Conservation (phyloP, 805 yeast species). For the Priceomyces carsonii region DNA sequence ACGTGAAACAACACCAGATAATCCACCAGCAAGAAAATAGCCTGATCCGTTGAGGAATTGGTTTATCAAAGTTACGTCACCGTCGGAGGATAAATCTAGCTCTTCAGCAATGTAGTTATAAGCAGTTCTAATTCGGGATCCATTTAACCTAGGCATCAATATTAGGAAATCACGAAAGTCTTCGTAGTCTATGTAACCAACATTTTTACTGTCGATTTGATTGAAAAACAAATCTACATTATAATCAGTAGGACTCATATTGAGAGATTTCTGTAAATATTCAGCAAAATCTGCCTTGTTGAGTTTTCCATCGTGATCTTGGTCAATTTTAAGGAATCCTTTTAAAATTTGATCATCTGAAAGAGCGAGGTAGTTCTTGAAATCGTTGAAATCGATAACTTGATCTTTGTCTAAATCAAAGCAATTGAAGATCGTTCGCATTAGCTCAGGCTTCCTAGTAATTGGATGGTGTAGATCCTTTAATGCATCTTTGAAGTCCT, state of each 20-base stretch:
- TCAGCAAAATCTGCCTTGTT: slow-evolving; percentile 63
- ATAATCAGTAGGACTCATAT: slow-evolving; percentile 51
- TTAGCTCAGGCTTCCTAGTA: slow-evolving; percentile 58
- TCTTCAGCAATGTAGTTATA: slow-evolving; percentile 79
- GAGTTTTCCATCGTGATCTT: slow-evolving; percentile 71
- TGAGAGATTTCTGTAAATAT: slow-evolving; percentile 58
- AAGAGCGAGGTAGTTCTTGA: slow-evolving; percentile 58
- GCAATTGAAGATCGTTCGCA: slow-evolving; percentile 54
- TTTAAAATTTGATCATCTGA: slow-evolving; percentile 71
- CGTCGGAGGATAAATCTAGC: slow-evolving; percentile 80
- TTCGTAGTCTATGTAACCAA: slow-evolving; percentile 75
- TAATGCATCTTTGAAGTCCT: slow-evolving; percentile 50
- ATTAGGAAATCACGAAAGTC: slow-evolving; percentile 83
- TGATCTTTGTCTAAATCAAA: slow-evolving; percentile 61
- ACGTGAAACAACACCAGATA: slow-evolving; percentile 93
- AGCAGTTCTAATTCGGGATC: slow-evolving; percentile 79
- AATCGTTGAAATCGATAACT: slow-evolving; percentile 62
- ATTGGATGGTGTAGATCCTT: slow-evolving; percentile 61
- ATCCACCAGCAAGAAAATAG: slow-evolving; percentile 90
- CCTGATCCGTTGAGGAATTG: slow-evolving; percentile 85
- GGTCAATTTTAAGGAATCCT: slow-evolving; percentile 70
- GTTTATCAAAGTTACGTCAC: slow-evolving; percentile 83
- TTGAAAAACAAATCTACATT: slow-evolving; percentile 58
- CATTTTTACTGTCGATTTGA: slow-evolving; percentile 53
- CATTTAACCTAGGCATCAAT: slow-evolving; percentile 78